These are phyloP conservation scores for Linum tenue DNA, from an alignment of 345 rosid genomes.

Conservation along the genomic window DNA sequence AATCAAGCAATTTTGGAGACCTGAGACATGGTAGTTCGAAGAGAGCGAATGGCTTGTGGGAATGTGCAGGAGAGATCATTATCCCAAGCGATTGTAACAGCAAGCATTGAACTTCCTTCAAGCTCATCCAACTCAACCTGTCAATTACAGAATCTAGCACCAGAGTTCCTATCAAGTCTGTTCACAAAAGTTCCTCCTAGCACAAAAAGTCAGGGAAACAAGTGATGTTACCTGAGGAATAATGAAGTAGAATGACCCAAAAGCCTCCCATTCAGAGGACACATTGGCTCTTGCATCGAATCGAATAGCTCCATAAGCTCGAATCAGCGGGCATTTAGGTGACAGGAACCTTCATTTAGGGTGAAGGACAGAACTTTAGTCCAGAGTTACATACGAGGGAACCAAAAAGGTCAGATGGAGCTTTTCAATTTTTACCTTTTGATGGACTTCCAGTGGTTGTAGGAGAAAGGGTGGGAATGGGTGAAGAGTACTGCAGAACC, in stretches of 20 bases:
- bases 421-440: slow-evolving; percentile 38
- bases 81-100: slow-evolving; percentile 75
- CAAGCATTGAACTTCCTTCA: slow-evolving; percentile 57
- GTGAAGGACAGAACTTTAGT: neutral
- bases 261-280: slow-evolving; percentile 64
- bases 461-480: slow-evolving; percentile 57
- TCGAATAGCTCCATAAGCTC: slow-evolving; percentile 84
- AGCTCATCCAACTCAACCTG: slow-evolving; percentile 92
- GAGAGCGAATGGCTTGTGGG: slow-evolving; percentile 40
- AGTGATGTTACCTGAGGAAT: slow-evolving; percentile 58
- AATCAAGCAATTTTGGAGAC: slow-evolving; percentile 17
- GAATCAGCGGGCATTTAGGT: slow-evolving; percentile 55
- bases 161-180: slow-evolving; percentile 16
- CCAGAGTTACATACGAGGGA: no score
- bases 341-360: slow-evolving; percentile 49
- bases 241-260: slow-evolving; percentile 77
- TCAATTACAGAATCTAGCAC: slow-evolving; percentile 33
- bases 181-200: slow-evolving; percentile 9
- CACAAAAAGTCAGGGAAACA: slow-evolving; percentile 5
- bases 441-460: slow-evolving; percentile 67
- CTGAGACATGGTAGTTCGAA: slow-evolving; percentile 43
- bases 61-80: slow-evolving; percentile 52
- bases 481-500: slow-evolving; percentile 72
- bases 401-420: neutral
- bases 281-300: slow-evolving; percentile 54